Evolutionary conservation across 257 asterid species (phyloP).

Genomic region (Hygrophila difformis): DNA sequence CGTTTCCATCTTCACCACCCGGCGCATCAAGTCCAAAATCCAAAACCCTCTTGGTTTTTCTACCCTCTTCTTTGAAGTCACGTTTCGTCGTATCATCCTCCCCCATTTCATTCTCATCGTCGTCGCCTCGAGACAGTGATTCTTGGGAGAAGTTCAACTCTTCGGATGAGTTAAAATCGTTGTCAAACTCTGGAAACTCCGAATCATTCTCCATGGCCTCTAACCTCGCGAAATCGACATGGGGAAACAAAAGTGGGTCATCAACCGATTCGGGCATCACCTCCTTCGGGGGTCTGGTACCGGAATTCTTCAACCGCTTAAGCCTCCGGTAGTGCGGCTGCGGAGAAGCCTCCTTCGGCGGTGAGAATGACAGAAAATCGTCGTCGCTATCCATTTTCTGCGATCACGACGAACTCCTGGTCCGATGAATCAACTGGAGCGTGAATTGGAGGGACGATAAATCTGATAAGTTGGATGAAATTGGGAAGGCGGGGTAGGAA

Average conservation of each 20-base stretch:
- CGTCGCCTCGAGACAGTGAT: constrained; percentile 24
- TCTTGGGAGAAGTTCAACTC: constrained; percentile 28
- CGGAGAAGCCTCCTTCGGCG: constrained; percentile 30
- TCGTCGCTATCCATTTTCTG: constrained; percentile 71
- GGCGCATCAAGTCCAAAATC: constrained; percentile 30
- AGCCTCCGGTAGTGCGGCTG: constrained; percentile 38
- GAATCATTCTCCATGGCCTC: constrained; percentile 45
- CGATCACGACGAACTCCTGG: neutral
- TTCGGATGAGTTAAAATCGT: constrained; percentile 25
- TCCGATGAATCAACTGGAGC: neutral
- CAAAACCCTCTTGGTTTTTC: constrained; percentile 44
- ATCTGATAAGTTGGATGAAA: constrained; percentile 1
- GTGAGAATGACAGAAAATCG: constrained; percentile 39
- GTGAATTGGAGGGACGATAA: neutral
- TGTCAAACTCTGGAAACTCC: constrained; percentile 15
- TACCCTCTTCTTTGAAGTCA: constrained; percentile 16
- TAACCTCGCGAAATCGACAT: constrained; percentile 32
- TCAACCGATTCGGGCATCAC: constrained; percentile 14
- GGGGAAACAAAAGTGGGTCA: constrained; percentile 30
- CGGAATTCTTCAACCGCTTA: constrained; percentile 61
- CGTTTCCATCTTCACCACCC: constrained; percentile 14
- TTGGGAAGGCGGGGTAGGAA: constrained; percentile 4
- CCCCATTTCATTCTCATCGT: constrained; percentile 14
- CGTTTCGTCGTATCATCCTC: constrained; percentile 12
- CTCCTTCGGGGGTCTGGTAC: constrained; percentile 9